These are phyloP conservation scores for Pseudophaeomoniella oleicola DNA, from an alignment of 2,329 filamentous ascomycete species.

Conservation along the genomic window DNA sequence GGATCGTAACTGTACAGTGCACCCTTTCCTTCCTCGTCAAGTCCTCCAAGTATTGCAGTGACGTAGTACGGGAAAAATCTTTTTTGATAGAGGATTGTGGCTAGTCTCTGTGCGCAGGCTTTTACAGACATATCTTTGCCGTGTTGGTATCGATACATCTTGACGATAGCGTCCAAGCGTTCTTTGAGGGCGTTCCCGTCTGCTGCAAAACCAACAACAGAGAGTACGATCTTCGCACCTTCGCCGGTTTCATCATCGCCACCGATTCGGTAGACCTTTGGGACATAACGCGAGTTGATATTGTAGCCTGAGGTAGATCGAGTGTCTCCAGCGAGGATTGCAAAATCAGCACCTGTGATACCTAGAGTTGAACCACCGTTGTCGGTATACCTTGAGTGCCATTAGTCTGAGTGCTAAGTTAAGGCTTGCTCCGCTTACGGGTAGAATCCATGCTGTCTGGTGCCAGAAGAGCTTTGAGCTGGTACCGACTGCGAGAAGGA, in stretches of 20 bases:
- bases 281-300: constrained; percentile 92
- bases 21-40: constrained; percentile 89
- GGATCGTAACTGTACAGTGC: constrained; percentile 96
- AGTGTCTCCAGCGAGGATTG: constrained; percentile 94
- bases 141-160: constrained; percentile 98
- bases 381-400: constrained; percentile 58
- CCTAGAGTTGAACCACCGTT: constrained; percentile 94
- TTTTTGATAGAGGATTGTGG: constrained; percentile 91
- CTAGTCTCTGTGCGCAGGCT: constrained; percentile 86
- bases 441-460: constrained; percentile 71
- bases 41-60: constrained; percentile 78
- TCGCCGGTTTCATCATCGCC: constrained; percentile 75
- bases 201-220: constrained; percentile 89
- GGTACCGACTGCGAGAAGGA: constrained; percentile 45
- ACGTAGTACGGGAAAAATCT: constrained; percentile 99
- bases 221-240: constrained; percentile 75
- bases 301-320: constrained; percentile 92
- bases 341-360: constrained; percentile 86
- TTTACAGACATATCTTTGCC: constrained; percentile 91
- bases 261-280: constrained; percentile 95
- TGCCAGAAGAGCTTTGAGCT: constrained; percentile 32
- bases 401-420: not conserved
- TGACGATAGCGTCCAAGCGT: constrained; percentile 84
- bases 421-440: constrained; percentile 46
- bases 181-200: constrained; percentile 91